phyloP scores from a whole-genome alignment of 768 basidiomycete genomes.

The Xerocomus brunneocitrinus region DNA sequence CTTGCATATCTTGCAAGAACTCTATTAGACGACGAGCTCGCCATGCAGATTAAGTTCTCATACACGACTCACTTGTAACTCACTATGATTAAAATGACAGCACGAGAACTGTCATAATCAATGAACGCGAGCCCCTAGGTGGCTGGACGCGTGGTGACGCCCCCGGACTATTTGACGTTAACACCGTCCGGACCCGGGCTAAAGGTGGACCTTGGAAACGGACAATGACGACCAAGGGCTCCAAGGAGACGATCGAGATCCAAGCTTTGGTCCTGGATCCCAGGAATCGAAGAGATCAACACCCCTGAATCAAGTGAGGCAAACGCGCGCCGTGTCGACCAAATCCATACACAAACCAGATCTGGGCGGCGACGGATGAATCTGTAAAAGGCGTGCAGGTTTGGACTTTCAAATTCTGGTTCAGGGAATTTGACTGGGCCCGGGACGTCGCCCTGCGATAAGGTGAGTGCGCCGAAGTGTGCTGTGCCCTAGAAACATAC shows the following conservation, averaged over 20 bases:
- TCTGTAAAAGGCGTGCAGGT: neutral
- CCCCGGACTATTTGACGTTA: constrained; percentile 20
- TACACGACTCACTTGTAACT: neutral
- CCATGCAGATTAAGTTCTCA: no score
- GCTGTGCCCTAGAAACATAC: constrained; percentile 2
- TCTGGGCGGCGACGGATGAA: neutral
- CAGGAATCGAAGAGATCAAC: neutral
- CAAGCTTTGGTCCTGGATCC: constrained; percentile 19
- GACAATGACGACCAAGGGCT: constrained; percentile 16
- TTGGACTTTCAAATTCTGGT: neutral
- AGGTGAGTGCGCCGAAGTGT: neutral
- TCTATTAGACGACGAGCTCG: neutral
- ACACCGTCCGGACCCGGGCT: constrained; percentile 18
- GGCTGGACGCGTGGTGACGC: constrained; percentile 7
- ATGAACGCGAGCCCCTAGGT: neutral
- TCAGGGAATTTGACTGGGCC: neutral
- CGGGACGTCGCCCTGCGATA: neutral
- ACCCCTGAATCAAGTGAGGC: neutral
- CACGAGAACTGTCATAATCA: neutral
- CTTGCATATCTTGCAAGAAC: neutral
- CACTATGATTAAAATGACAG: neutral
- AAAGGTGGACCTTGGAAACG: constrained; percentile 6
- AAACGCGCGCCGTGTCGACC: neutral
- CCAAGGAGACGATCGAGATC: constrained; percentile 18
- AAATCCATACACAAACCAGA: neutral